These are phyloP conservation scores for Sordaria brevicollis DNA, from an alignment of 495 filamentous ascomycete species.

Conservation along the genomic window DNA sequence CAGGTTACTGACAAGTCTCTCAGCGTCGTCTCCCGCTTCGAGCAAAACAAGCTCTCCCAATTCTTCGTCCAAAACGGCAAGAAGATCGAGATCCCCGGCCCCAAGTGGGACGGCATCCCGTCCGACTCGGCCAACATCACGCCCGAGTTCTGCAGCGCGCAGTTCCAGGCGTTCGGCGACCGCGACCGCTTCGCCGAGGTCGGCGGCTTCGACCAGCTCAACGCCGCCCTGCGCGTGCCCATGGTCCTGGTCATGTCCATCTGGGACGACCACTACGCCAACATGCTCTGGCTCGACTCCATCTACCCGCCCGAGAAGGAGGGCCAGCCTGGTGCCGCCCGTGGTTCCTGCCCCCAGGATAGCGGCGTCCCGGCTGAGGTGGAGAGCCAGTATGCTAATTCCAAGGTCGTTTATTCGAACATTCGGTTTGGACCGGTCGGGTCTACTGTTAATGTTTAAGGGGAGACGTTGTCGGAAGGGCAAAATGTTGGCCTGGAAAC, in stretches of 20 bases:
- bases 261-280: slow-evolving; percentile 68
- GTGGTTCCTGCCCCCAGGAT: slow-evolving; percentile 53
- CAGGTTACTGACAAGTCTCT: neutral
- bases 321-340: slow-evolving; percentile 50
- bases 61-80: slow-evolving; percentile 62
- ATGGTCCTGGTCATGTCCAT: slow-evolving; percentile 71
- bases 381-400: slow-evolving; percentile 32
- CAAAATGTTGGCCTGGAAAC: too few relatives aligned
- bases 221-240: slow-evolving; percentile 42
- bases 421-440: slow-evolving; percentile 61
- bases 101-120: slow-evolving; percentile 21
- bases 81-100: slow-evolving; percentile 46
- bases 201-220: slow-evolving; percentile 51
- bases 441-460: slow-evolving; percentile 37
- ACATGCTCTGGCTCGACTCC: slow-evolving; percentile 82
- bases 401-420: slow-evolving; percentile 48
- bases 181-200: slow-evolving; percentile 47
- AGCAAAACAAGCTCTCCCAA: slow-evolving; percentile 48
- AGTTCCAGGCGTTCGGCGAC: slow-evolving; percentile 31
- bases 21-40: slow-evolving; percentile 59
- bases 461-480: neutral
- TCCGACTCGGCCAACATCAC: slow-evolving; percentile 32
- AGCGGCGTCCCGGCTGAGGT: slow-evolving; percentile 48
- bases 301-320: slow-evolving; percentile 51
- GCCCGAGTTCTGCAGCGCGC: slow-evolving; percentile 18